Percentiles rank a stretch among this genome's conserved stretches.
Evolutionary conservation across 2,329 filamentous ascomycete genomes (phyloP).

Genomic region (Fusarium ramigenum): DNA sequence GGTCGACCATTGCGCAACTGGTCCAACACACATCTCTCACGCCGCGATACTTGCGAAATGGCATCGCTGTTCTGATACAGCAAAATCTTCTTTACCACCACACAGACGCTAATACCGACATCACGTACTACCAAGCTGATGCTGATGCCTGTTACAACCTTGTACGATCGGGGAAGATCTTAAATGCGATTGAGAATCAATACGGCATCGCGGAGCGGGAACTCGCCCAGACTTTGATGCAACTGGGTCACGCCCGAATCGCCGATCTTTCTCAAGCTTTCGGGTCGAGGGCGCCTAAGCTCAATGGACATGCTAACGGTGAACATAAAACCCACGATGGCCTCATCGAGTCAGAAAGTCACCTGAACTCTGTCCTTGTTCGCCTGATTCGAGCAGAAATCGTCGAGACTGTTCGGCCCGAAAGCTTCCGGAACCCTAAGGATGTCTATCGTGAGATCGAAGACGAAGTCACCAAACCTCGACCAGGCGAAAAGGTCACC

Average conservation of each 20-base stretch:
- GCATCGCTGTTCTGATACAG: conserved; percentile 85
- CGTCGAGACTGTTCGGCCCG: conserved; percentile 68
- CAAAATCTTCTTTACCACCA: conserved; percentile 85
- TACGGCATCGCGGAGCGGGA: conserved; percentile 79
- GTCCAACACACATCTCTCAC: conserved; percentile 76
- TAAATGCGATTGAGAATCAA: conserved; percentile 77
- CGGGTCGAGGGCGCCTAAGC: conserved; percentile 49
- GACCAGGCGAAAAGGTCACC: conserved; percentile 53
- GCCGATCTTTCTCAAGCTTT: conserved; percentile 75
- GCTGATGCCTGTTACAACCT: conserved; percentile 82
- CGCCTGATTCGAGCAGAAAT: conserved; percentile 72
- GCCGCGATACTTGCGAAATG: conserved; percentile 80
- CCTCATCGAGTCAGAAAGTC: conserved; percentile 55
- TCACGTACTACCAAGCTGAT: conserved; percentile 86
- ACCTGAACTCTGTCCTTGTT: conserved; percentile 61
- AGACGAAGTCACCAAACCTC: conserved; percentile 65
- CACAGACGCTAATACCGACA: conserved; percentile 67
- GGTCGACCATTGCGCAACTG: conserved; percentile 76
- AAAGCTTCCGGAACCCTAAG: conserved; percentile 67
- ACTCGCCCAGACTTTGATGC: conserved; percentile 78
- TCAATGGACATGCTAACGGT: conserved; percentile 50
- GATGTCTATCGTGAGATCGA: conserved; percentile 71
- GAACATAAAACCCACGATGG: conserved; percentile 45
- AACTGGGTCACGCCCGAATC: conserved; percentile 80
- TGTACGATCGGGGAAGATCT: conserved; percentile 81